These are phyloP conservation scores for Termitomyces sp. DNA, from an alignment of 768 basidiomycete genomes.

Conservation along the genomic window DNA sequence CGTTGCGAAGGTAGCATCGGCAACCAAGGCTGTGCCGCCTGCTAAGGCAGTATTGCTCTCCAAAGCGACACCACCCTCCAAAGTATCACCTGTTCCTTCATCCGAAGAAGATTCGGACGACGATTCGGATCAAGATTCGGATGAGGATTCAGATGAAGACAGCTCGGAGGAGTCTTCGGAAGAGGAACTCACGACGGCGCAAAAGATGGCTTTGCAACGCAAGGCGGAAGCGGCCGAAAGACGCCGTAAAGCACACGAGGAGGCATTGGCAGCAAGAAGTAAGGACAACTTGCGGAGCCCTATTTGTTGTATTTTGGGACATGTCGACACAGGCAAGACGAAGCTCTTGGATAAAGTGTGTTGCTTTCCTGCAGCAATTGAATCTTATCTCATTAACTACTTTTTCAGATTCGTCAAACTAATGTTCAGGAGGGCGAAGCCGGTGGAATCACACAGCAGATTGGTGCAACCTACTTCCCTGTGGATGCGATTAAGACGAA, in stretches of 20 bases:
- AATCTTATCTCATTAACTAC: background rate
- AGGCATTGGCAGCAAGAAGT: slow-evolving; percentile 77
- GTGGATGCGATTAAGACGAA: slow-evolving; percentile 90
- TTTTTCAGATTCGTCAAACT: slow-evolving; percentile 89
- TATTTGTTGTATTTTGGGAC: slow-evolving; percentile 98
- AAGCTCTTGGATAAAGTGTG: slow-evolving; percentile 91
- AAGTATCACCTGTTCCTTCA: background rate
- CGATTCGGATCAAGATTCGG: slow-evolving; percentile 26
- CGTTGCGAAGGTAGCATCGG: slow-evolving; percentile 17
- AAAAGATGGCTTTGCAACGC: slow-evolving; percentile 60
- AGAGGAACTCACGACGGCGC: slow-evolving; percentile 61
- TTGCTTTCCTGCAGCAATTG: background rate
- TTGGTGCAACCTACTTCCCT: slow-evolving; percentile 99
- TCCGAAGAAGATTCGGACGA: slow-evolving; percentile 15
- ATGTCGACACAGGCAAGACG: slow-evolving; percentile 99
- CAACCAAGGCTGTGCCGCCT: slow-evolving; percentile 9
- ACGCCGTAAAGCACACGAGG: slow-evolving; percentile 72
- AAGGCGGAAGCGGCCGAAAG: slow-evolving; percentile 86
- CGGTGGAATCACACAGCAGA: slow-evolving; percentile 99
- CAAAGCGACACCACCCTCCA: background rate
- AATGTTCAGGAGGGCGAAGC: slow-evolving; percentile 99
- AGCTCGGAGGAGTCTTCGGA: slow-evolving; percentile 41
- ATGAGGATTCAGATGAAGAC: slow-evolving; percentile 45
- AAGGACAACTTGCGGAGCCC: slow-evolving; percentile 92
- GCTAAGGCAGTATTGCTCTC: background rate